These are phyloP conservation scores for Davidsoniella virescens DNA, from an alignment of 2,329 filamentous ascomycete genomes.

Conservation along the genomic window DNA sequence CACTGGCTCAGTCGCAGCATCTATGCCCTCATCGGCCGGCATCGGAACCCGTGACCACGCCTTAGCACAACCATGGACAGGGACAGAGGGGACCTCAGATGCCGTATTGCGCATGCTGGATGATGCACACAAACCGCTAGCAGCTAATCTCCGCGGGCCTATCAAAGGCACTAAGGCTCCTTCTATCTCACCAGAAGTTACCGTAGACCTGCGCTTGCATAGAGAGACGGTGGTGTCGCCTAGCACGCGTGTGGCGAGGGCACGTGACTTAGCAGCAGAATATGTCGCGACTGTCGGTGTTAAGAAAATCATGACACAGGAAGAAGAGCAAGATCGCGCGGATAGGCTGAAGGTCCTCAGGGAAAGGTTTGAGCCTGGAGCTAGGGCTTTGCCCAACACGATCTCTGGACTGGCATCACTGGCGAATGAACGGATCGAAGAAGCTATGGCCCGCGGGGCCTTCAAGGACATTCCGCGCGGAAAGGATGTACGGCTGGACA, in stretches of 20 bases:
- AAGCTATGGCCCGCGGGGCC: slow-evolving; percentile 80
- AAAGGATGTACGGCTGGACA: slow-evolving; percentile 63
- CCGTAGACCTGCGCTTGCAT: slow-evolving; percentile 35
- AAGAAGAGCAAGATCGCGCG: slow-evolving; percentile 58
- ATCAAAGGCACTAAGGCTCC: slow-evolving; percentile 20
- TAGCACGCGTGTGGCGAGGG: slow-evolving; percentile 33
- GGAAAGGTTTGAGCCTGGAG: slow-evolving; percentile 62
- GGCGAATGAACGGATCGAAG: slow-evolving; percentile 79
- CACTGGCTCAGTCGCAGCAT: not conserved
- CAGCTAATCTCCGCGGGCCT: too few relatives aligned
- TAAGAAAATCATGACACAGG: slow-evolving; percentile 22
- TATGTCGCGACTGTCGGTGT: slow-evolving; percentile 27
- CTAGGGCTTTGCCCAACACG: slow-evolving; percentile 56
- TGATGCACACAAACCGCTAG: slow-evolving; percentile 39
- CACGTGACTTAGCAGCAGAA: slow-evolving; percentile 38
- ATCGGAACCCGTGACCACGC: slow-evolving; percentile 53
- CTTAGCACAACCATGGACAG: slow-evolving; percentile 57
- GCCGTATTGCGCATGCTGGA: slow-evolving; percentile 70
- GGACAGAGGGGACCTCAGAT: slow-evolving; percentile 58
- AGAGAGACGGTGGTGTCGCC: slow-evolving; percentile 24
- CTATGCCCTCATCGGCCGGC: slow-evolving; percentile 40
- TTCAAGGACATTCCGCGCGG: slow-evolving; percentile 74
- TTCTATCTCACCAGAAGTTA: slow-evolving; percentile 15
- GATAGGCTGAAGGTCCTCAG: slow-evolving; percentile 56
- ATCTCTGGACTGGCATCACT: slow-evolving; percentile 64